Evolutionary conservation across 768 basidiomycete genomes (phyloP).

Genomic region (Leccinum sublutescens): DNA sequence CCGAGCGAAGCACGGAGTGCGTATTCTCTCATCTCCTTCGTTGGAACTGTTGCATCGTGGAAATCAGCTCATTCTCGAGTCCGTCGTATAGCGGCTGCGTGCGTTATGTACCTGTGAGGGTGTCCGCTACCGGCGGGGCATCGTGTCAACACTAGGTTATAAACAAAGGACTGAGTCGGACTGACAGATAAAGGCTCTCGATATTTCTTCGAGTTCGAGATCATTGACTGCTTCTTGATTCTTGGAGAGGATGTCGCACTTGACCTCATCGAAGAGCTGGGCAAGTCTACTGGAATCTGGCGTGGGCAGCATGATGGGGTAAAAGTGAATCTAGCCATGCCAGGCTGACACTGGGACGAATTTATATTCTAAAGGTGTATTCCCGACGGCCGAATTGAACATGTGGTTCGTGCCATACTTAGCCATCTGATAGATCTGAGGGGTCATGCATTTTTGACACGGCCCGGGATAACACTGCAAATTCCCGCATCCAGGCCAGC

Average conservation of each 20-base stretch:
- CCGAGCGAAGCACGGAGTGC: constrained; percentile 67
- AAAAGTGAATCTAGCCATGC: background rate
- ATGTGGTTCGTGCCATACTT: too few species aligned
- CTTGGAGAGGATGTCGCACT: constrained; percentile 59
- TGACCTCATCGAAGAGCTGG: constrained; percentile 40
- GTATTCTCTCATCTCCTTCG: constrained; percentile 73
- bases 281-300: constrained; percentile 15
- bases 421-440: too few species aligned
- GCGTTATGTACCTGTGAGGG: constrained; percentile 48
- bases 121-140: constrained; percentile 39
- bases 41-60: constrained; percentile 45
- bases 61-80: constrained; percentile 1
- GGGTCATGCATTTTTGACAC: too few species aligned
- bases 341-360: background rate
- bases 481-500: too few species aligned
- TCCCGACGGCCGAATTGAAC: background rate
- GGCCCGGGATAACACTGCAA: too few species aligned
- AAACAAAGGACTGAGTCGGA: background rate
- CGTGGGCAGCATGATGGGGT: constrained; percentile 23
- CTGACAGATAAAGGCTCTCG: constrained; percentile 72
- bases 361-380: constrained; percentile 3
- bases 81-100: background rate
- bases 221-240: constrained; percentile 59
- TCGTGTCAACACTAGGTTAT: background rate
- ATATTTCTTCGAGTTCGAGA: constrained; percentile 51